Base-by-base conservation (phyloP, 73 alveolate species). In the Paraurostyla sp. region DNA sequence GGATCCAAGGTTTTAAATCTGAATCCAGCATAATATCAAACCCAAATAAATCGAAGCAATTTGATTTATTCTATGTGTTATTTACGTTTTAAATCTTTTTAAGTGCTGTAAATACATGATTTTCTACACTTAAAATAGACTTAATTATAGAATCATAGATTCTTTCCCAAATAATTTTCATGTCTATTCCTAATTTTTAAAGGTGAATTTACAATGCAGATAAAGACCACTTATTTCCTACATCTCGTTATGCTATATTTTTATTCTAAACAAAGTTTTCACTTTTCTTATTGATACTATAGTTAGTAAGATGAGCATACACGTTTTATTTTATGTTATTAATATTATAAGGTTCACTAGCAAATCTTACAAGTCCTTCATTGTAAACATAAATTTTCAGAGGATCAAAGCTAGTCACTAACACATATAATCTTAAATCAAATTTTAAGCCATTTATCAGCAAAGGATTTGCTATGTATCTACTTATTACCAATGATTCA, bases 331-430 rank as follows among this genome's bases (percentile, higher is more conserved):
- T 89, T 59, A 89, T 91, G 36, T 92, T 94, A 45, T 71, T 90
- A 35, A 92, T 87, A 51, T 92, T 88, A 83, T 93, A 96, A 22
- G 92, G 95, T 13, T 94, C 99, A 41, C 93, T 87, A 46, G 98
- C 97, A 51, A 94, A 94, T 62, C 99, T 88, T 1, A 93, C 95
- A 38, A 96, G 85, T 0, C 99, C 99, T 60, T 94, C 98, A 15
- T 93, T 93, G 71, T 91, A 96, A 80, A 96, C 88, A 80, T 95
- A 93, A 0, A 92, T 88, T 69, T 91, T 90, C 63, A 96, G 80
- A 0, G 99, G 99, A 76, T 93, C 98, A 75, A 81, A 95, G 42
- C 94, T 56, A 11, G 99, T 96, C 60, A 96, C 98, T 80, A 93
- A 75, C 35, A 94, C 97, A 71, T 96, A 96, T 20, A 96, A 88